phyloP scores from a whole-genome alignment of 306 rosid genomes.

The Cucurbita moschata region DNA sequence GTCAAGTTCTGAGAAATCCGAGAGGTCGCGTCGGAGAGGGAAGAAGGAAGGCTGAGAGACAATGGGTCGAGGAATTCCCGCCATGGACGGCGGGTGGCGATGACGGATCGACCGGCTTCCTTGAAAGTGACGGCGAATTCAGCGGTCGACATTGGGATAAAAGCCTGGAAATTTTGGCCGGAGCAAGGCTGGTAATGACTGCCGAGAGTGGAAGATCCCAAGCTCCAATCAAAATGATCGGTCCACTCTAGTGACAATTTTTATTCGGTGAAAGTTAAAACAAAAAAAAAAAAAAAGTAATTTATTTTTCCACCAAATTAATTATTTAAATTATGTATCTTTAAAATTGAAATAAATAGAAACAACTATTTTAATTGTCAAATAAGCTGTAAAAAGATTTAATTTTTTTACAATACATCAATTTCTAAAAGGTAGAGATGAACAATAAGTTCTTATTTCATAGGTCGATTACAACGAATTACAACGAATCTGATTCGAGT shows the following conservation, averaged over 20 bases:
- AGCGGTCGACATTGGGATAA: background rate
- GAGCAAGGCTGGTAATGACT: background rate
- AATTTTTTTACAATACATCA: no score
- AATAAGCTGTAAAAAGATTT: no score
- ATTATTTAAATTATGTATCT: no score
- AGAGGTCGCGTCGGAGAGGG: conserved; percentile 28
- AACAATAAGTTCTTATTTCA: no score
- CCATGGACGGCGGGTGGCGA: conserved; percentile 46
- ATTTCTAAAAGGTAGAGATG: no score
- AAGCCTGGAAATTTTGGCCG: background rate
- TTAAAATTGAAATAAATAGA: no score
- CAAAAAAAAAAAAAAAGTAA: background rate
- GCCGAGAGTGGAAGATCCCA: background rate
- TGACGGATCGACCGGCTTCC: conserved; percentile 18
- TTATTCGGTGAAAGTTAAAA: background rate
- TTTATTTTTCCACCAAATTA: no score
- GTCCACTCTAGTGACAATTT: no score
- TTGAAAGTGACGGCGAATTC: conserved; percentile 10
- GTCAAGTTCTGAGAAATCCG: conserved; percentile 30
- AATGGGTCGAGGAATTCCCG: conserved; percentile 22
- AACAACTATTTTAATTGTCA: no score
- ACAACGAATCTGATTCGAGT: background rate
- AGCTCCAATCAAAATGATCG: background rate
- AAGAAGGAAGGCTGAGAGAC: conserved; percentile 26
- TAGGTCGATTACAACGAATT: background rate